These are phyloP conservation scores for Aspergillus kassunensis DNA, from an alignment of 495 filamentous ascomycete species.

Conservation along the genomic window DNA sequence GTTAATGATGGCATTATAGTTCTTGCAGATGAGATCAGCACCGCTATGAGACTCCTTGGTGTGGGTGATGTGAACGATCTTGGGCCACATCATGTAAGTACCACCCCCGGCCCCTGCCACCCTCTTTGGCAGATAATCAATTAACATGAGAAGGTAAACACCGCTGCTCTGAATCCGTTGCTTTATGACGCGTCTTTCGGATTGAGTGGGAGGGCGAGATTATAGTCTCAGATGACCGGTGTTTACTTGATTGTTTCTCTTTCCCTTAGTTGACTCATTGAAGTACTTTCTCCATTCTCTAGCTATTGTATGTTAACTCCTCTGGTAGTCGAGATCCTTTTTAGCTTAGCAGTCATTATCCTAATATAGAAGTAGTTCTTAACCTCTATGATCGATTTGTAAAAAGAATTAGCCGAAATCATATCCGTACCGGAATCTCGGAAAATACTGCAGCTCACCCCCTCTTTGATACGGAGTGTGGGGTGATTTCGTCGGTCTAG, in stretches of 20 bases:
- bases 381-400: too few species aligned
- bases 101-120: neutral
- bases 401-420: too few species aligned
- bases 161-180: neutral
- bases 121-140: neutral
- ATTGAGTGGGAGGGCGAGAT: neutral
- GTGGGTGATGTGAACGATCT: neutral
- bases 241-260: neutral
- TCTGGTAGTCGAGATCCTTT: too few species aligned
- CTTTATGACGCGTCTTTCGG: neutral
- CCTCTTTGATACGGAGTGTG: neutral
- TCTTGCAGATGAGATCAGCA: slow-evolving; percentile 3
- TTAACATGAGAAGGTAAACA: slow-evolving; percentile 1
- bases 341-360: too few species aligned
- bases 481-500: neutral
- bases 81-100: slow-evolving; percentile 1
- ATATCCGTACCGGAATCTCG: neutral
- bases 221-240: neutral
- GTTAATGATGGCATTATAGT: neutral
- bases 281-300: neutral
- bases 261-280: neutral
- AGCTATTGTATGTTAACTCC: too few species aligned
- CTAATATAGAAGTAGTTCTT: too few species aligned
- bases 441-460: neutral
- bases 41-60: slow-evolving; percentile 1